Base-by-base conservation (phyloP, 2,329 filamentous ascomycete genomes). In the Verticillium dahliae region DNA sequence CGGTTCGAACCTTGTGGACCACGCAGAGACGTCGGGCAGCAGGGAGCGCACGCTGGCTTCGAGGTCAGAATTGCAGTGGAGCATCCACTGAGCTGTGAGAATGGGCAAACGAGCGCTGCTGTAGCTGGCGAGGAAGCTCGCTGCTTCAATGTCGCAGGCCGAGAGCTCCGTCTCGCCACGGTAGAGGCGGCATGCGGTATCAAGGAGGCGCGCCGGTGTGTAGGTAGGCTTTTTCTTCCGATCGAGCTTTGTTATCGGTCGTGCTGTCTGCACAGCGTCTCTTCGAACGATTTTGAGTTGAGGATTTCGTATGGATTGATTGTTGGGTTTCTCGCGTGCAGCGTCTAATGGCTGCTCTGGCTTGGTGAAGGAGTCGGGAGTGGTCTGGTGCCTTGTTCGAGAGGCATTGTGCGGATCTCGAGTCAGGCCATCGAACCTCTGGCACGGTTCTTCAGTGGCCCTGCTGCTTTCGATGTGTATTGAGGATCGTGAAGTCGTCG, bases 51-150 rank as follows among this genome's bases (percentile, higher is more conserved):
- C 27, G 10, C 41, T 52, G 13, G 60, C 38, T 6, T 60, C 52
- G 3, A 66, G 31, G 11, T 61, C 15, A 10, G 56, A 38, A 11
- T 15, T 37, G 3, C 37, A 1, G 15, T 57, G 60, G 18, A 66
- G 56, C 15, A 65, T 38, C n/a, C 33, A n/a, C 50, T 66, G 61
- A 10, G 61, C 60, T 15, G 60, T 65, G 33, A 66, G 37, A 9
- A 59, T 22, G 27, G 52, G 39, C 11, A 62, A 57, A 18, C 58
- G 31, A 34, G 27, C 11, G 5, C n/a, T 39, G 0, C 34, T 34
- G 1, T 56, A 15, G 31, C 13, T 27, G 33, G 63, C 64, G 1
- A 65, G 22, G 18, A 34, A 33, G 18, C 15, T 35, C 15, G 15
- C 60, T 22, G 7, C 57, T 35, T 15, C 38, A 11, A 57, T 34